Percentiles rank a stretch among this genome's conserved stretches.
phyloP scores from a whole-genome alignment of 1,284 basidiomycete species.

The Golubevia pallescens region DNA sequence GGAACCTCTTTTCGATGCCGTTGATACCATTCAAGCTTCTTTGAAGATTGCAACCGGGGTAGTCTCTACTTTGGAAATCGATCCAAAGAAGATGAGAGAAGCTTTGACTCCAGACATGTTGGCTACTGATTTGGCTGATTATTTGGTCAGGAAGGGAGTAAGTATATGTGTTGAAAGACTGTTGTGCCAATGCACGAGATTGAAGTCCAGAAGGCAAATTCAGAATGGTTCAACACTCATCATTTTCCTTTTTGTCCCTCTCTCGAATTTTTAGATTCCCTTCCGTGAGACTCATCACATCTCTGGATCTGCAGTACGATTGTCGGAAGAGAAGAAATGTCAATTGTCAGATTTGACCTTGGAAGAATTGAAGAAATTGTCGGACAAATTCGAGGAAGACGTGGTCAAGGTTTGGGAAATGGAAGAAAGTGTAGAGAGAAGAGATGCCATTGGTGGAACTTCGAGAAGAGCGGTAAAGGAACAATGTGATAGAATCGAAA shows the following conservation, averaged over 20 bases:
- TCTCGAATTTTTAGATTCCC: slow-evolving; percentile 68
- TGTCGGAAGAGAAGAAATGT: slow-evolving; percentile 82
- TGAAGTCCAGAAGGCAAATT: background rate
- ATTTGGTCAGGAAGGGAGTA: slow-evolving; percentile 96
- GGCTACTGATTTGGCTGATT: slow-evolving; percentile 95
- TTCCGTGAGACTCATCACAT: slow-evolving; percentile 99
- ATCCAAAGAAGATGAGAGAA: slow-evolving; percentile 84
- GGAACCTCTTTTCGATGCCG: slow-evolving; percentile 92
- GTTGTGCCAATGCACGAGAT: background rate
- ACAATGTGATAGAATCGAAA: slow-evolving; percentile 68
- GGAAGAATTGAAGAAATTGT: slow-evolving; percentile 78
- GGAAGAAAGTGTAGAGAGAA: slow-evolving; percentile 80
- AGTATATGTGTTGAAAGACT: slow-evolving; percentile 65
- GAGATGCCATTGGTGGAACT: slow-evolving; percentile 89
- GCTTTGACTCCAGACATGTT: slow-evolving; percentile 95
- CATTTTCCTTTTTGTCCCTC: no score
- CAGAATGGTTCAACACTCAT: background rate
- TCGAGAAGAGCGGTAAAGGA: slow-evolving; percentile 82
- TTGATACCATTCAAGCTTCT: slow-evolving; percentile 87
- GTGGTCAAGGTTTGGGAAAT: slow-evolving; percentile 67
- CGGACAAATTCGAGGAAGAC: slow-evolving; percentile 81
- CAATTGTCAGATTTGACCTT: slow-evolving; percentile 82
- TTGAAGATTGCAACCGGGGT: slow-evolving; percentile 94
- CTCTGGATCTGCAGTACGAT: slow-evolving; percentile 90
- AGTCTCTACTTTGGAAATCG: slow-evolving; percentile 82